These are phyloP conservation scores for Xylaria nigripes DNA, from an alignment of 495 filamentous ascomycete species.

Conservation along the genomic window DNA sequence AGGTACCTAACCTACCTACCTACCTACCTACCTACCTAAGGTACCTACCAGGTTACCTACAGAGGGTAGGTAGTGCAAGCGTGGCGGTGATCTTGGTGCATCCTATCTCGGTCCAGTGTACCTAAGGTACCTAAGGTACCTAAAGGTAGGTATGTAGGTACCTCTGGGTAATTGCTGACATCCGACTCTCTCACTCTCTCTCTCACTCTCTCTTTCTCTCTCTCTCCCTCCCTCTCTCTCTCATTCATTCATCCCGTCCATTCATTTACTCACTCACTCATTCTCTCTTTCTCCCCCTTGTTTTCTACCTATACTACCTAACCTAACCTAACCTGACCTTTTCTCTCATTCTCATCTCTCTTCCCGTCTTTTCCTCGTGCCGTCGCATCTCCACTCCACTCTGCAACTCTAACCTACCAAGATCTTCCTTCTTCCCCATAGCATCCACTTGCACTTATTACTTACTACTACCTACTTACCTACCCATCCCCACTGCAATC, in stretches of 20 bases:
- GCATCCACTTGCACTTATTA: too few relatives aligned
- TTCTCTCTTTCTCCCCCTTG: too few relatives aligned
- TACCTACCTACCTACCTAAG: too few relatives aligned
- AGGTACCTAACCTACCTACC: too few relatives aligned
- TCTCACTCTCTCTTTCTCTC: slow-evolving; percentile 12
- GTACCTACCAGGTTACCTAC: neutral
- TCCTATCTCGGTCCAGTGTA: too few relatives aligned
- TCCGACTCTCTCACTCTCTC: neutral
- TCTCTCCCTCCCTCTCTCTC: slow-evolving; percentile 3
- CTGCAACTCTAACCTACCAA: neutral
- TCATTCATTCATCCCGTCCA: slow-evolving; percentile 2
- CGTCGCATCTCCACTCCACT: neutral
- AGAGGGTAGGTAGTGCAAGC: neutral
- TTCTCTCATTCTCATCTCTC: slow-evolving; percentile 12
- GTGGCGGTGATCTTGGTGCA: neutral
- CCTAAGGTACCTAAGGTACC: too few relatives aligned
- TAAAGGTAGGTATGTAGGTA: too few relatives aligned
- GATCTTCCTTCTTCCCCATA: neutral
- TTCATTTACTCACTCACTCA: neutral
- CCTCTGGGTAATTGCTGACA: neutral
- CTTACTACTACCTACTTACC: slow-evolving; percentile 23
- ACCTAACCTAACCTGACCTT: slow-evolving; percentile 4
- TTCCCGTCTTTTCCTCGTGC: neutral
- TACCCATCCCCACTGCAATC: slow-evolving; percentile 15
- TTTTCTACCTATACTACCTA: neutral